Base-by-base conservation (phyloP, 345 rosid species). In the Physaria fendleri region DNA sequence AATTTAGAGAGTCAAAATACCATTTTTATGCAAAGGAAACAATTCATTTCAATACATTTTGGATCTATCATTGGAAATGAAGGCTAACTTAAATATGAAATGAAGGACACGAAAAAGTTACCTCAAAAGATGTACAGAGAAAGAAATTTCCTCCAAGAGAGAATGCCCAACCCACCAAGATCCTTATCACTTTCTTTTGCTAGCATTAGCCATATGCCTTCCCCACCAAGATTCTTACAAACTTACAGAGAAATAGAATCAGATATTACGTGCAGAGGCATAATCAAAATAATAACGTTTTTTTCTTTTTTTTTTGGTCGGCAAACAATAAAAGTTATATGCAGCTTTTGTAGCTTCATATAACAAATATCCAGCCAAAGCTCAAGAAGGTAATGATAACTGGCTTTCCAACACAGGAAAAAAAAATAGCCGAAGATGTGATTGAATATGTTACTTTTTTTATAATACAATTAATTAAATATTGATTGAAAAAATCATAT, bases 321-420 rank as follows among this genome's bases (percentile, higher is more conserved):
- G n/a, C n/a, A n/a, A n/a, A n/a, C n/a, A n/a, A n/a, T n/a, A n/a
- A n/a, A n/a, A n/a, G n/a, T n/a, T 56, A 45, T 17, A 52, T 12
- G 3, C 8, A 18, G 16, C 11, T 49, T 15, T 38, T 39, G 23
- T 14, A 39, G 29, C 10, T 29, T 34, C 24, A 2, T 16, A 16
- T n/a, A 45, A 18, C 1, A 32, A 15, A 22, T 2, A 18, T 5
- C n/a, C 44, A 9, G 42, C 21, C 24, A 17, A 51, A 37, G 14
- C 4, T 39, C 27, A 51, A 51, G 21, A 63, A 64, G 58, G 18
- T 3, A 18, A 8, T n/a, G 44, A 8, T 76, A 88, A 95, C 99
- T 88, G 97, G 73, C 83, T 84, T 75, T 92, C 97, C 50, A 92
- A 79, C 29, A 92, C 87, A 6, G 97, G 97, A 71, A 92, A 91